Base-by-base conservation (phyloP, 768 basidiomycete genomes). In the Hygrocybe punicea region DNA sequence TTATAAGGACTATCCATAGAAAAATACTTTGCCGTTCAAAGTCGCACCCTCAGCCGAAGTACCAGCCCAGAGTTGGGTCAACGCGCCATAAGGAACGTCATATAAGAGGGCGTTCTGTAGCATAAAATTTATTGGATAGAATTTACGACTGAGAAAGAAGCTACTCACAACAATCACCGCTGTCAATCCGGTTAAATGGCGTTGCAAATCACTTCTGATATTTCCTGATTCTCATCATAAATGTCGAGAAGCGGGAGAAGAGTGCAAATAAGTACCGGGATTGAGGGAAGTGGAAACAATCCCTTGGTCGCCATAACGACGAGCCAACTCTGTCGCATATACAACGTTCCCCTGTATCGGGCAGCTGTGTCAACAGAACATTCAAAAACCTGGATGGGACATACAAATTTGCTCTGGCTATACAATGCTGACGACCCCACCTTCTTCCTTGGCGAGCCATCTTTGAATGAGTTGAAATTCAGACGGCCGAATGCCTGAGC, bases 1-100 rank as follows among this genome's bases (percentile, higher is more conserved):
- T 16, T 42, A 14, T 19, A 19, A 19, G 14, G 14, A 19, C 39
- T 6, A 42, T 42, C 14, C 39, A 16, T 40, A 3, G 47, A 11
- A 39, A 17, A 21, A 42, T 52, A 79, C 81, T 70, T 81, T 77
- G 29, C 82, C 81, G 37, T 76, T 77, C 21, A 82, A 58, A 1
- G 60, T 56, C 4, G 63, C 71, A 4, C 73, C 80, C 23, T 74
- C 76, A 0, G 71, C 64, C 0, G 72, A 64, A 1, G 81, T 83
- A 4, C 78, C 82, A 9, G 79, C 82, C 57, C 73, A 83, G 0
- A 83, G 63, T 52, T 76, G 79, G 1, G 80, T 82, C 16, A 82
- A 62, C 0, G 79, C 79, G 14, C 82, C 81, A 21, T 70, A 68
- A 1, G 69, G 55, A 0, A 69, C 65, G 11, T 74, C 70, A 37